Base-by-base conservation (phyloP, 139 green algal genomes). In the Desmodesmus armatus region DNA sequence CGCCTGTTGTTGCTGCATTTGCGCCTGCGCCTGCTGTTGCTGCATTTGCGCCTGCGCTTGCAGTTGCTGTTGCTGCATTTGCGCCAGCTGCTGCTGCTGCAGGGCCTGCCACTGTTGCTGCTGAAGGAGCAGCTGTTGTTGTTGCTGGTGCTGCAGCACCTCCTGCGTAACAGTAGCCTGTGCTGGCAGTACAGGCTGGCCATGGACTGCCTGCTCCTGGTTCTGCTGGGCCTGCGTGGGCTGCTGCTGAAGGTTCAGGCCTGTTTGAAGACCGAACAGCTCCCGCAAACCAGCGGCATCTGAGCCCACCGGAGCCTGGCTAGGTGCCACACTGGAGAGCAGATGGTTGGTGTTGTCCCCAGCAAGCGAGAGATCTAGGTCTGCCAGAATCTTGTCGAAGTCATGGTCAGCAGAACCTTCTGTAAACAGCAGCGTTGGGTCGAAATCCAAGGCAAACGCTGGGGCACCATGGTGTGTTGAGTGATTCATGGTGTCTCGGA, bases 31-130 rank as follows among this genome's bases (percentile, higher is more conserved):
- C n/a, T 86, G 25, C 47, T 86, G 47, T 51, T 86, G 69, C n/a
- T 86, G 49, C 67, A 86, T 47, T 49, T 86, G 17, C 23, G 80
- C 33, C 33, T 86, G 47, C 67, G 80, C 67, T 25, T 86, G 51
- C 51, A 65, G 13, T 49, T 44, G 29, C 67, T 62, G 33, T 43
- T 86, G 31, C 31, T 60, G 33, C 67, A 49, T 25, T 25, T 9
- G 44, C 40, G 63, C 44, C 49, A 86, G 13, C 23, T 19, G 5
- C 53, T 41, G 15, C 51, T 83, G 76, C 37, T 79, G 43, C 43
- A 79, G 25, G 72, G n/a, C 3, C 15, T 86, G 31, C 25, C 13
- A 5, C 80, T 67, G 80, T 67, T 58, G 9, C 37, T 65, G 23
- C 29, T 86, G 37, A 47, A 80, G 69, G 35, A 72, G 51, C 67